Evolutionary conservation across 2,329 filamentous ascomycete species (phyloP), one percentile per base, ranked within the genome.

Genomic region (Ceratocystis variospora): DNA sequence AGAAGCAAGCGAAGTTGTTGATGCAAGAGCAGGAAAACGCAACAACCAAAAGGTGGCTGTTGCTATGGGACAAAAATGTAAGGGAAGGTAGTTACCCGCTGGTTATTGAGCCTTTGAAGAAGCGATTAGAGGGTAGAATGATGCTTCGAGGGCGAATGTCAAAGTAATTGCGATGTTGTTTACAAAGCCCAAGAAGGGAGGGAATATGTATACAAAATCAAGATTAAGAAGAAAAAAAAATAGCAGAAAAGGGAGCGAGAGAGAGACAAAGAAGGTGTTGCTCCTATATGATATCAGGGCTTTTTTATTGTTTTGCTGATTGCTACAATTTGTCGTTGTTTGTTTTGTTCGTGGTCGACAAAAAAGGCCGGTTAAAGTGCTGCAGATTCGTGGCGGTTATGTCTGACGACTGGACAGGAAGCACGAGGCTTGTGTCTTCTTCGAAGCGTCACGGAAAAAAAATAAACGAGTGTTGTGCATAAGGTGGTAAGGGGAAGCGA

Each of bases 11-110:
- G 28, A 33, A 50, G 41, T 15, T 41, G 3, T 25, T 50, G 46
- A 33, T 63, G 61, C 41, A 48, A 45, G 61, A 63, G n/a, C 28
- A 63, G 55, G 55, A 62, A 62, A 44, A 15, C 37, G 19, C 17
- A 57, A 46, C 63, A 25, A 64, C n/a, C 28, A 64, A 63, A 64
- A 63, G 17, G 61, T 64, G 63, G 63, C 63, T 64, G 63, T 64
- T 64, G 63, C 50, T 37, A 57, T 57, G 63, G 63, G n/a, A 41
- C 28, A 41, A 33, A n/a, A 41, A 59, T 41, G 48, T 37, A 57
- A 45, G 48, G 46, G 48, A 10, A 55, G 28, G 61, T 55, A 55
- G 50, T 33, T 64, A 64, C 28, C 63, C 63, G 48, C 28, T 55
- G 33, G 33, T 28, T 41, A 5, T 41, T 41, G 19, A 28, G 37